Evolutionary conservation across 2,329 filamentous ascomycete species (phyloP), one percentile per base, ranked within the genome.

Genomic region (Talaromyces sp.): DNA sequence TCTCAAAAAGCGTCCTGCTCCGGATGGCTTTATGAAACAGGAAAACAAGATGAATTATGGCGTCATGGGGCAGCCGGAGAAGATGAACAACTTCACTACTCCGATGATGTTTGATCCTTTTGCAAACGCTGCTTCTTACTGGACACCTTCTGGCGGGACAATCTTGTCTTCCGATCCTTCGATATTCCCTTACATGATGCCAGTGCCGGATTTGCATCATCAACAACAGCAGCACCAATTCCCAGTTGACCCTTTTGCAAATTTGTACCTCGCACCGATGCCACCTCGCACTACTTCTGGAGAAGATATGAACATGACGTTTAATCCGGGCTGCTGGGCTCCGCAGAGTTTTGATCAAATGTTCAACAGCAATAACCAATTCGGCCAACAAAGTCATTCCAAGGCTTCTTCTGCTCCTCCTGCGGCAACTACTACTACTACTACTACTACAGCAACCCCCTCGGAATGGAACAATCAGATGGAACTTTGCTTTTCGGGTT

Each of bases 121-220:
- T 8, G 53, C 50, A 10, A 41, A 64, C 40, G 61, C 56, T 4
- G 22, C 33, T 13, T 52, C 46, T 1, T 52, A 43, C 33, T 52
- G 35, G 15, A 60, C 60, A 51, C 59, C 63, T 11, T 62, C 64
- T 4, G 43, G 51, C 9, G 55, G 60, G 8, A 31, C 37, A 2
- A 40, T 59, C 36, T 11, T 60, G 7, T 43, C 50, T 2, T 28
- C 57, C 10, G 36, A 59, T 31, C 7, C 59, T 40, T 13, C 48
- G 9, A 39, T 17, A 9, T 50, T 54, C 37, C 41, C 57, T 36
- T 58, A 40, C 48, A 17, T 57, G 48, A 31, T 33, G 25, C 17
- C 39, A 1, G 17, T 45, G 25, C 37, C 28, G 22, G 37, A 41
- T 31, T 7, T 35, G 22, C 52, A 54, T 5, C 52, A 53, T 35